Conservation (phyloP, 345 rosid genomes). For the Citrus mangshanensis region DNA sequence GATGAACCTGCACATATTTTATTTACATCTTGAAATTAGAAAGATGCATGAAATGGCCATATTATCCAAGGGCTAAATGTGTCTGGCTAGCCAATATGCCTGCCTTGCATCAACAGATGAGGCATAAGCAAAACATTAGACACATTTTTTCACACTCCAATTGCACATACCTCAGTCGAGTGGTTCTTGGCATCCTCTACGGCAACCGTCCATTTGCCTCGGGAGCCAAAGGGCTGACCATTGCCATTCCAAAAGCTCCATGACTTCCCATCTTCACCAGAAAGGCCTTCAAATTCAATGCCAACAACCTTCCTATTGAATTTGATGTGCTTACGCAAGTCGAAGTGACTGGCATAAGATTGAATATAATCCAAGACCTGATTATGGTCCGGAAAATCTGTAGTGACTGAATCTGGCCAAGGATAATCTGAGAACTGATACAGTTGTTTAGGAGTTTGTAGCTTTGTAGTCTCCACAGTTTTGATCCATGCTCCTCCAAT, state of each 20-base stretch:
- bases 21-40: neutral
- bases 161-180: constrained; percentile 12
- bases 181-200: constrained; percentile 15
- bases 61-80: no score
- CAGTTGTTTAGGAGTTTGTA: constrained; percentile 25
- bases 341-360: constrained; percentile 32
- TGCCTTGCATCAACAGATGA: neutral
- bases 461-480: constrained; percentile 31
- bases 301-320: constrained; percentile 32
- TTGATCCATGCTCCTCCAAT: constrained; percentile 39
- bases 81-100: neutral
- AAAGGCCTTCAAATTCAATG: constrained; percentile 16
- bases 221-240: constrained; percentile 25
- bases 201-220: constrained; percentile 35
- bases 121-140: neutral
- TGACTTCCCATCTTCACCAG: constrained; percentile 19
- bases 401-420: constrained; percentile 38
- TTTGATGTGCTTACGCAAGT: constrained; percentile 31
- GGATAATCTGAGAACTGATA: constrained; percentile 47
- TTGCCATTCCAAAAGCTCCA: constrained; percentile 34
- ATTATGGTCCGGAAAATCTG: constrained; percentile 21
- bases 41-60: neutral
- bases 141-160: neutral
- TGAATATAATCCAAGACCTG: constrained; percentile 32
- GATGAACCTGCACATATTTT: constrained; percentile 21